phyloP scores from a whole-genome alignment of 2,329 filamentous ascomycete species.

The Alternaria viburni region DNA sequence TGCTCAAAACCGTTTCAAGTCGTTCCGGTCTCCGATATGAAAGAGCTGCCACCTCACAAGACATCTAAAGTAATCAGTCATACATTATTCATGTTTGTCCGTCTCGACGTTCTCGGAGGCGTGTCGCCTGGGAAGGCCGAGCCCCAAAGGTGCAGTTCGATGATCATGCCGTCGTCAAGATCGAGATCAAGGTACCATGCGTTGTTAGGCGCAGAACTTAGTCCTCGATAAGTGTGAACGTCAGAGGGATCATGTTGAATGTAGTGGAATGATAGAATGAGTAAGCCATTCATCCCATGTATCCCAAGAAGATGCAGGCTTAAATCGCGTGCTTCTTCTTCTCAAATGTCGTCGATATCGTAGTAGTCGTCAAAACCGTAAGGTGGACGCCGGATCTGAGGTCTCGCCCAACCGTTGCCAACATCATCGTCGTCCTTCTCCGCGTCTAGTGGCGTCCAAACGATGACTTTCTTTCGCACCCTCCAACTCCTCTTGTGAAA shows the following conservation, averaged over 20 bases:
- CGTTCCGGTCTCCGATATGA: not conserved
- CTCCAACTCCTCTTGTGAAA: conserved; percentile 20
- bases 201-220: not conserved
- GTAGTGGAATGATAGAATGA: not conserved
- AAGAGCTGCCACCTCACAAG: not conserved
- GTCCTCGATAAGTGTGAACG: not conserved
- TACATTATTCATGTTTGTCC: not conserved
- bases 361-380: conserved; percentile 18
- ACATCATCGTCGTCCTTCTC: conserved; percentile 19
- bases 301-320: not conserved
- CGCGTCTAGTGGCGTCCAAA: conserved; percentile 16
- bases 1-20: too few species aligned
- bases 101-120: not conserved
- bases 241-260: not conserved
- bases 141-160: not conserved
- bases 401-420: conserved; percentile 20
- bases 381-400: conserved; percentile 12
- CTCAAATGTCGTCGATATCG: conserved; percentile 18
- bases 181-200: not conserved
- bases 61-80: not conserved
- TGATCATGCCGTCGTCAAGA: not conserved
- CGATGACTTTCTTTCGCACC: conserved; percentile 19
- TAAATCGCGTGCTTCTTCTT: not conserved
- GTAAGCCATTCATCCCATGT: not conserved
- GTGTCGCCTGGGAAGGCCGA: not conserved